A percentile compares a stretch with the other conserved stretches of the same genome.
These are phyloP conservation scores for Rhizomucor pusillus DNA, from an alignment of 371 early-diverging fungal species.

Conservation along the genomic window DNA sequence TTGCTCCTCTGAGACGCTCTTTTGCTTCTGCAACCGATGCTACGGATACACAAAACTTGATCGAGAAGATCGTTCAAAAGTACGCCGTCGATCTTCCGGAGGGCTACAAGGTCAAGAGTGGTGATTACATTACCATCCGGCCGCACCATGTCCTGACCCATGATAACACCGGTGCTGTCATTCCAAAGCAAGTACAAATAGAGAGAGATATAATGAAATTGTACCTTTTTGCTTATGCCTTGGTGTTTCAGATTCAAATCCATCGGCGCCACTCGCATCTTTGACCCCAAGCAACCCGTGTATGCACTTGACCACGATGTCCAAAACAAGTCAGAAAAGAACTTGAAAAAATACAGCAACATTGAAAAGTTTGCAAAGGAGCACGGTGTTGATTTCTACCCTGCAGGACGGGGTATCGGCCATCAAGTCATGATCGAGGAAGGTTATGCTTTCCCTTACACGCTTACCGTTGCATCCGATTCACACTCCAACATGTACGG, in stretches of 20 bases:
- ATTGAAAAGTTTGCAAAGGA: slow-evolving; percentile 81
- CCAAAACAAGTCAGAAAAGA: slow-evolving; percentile 89
- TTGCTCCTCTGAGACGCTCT: slow-evolving; percentile 9
- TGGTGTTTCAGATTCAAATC: slow-evolving; percentile 82
- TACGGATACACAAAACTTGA: slow-evolving; percentile 70
- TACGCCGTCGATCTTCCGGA: slow-evolving; percentile 75
- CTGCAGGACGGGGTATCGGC: slow-evolving; percentile 95
- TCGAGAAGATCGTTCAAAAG: slow-evolving; percentile 91
- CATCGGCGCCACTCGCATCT: slow-evolving; percentile 83
- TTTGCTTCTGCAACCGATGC: slow-evolving; percentile 23
- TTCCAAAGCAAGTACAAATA: slow-evolving; percentile 85
- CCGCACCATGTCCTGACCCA: slow-evolving; percentile 94
- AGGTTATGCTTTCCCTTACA: slow-evolving; percentile 91
- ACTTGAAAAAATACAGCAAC: slow-evolving; percentile 78
- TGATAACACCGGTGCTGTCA: slow-evolving; percentile 95
- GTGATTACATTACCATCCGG: slow-evolving; percentile 90
- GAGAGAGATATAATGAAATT: no score
- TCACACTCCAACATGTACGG: slow-evolving; percentile 99
- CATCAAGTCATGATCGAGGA: slow-evolving; percentile 97
- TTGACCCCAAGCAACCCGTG: slow-evolving; percentile 82
- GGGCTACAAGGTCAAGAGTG: slow-evolving; percentile 72
- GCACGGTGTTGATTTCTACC: slow-evolving; percentile 91
- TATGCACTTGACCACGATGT: slow-evolving; percentile 97
- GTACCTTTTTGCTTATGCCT: no score
- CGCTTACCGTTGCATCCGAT: slow-evolving; percentile 94